Base-by-base conservation (phyloP, 306 rosid genomes). In the Chamaecrista fasciculata region DNA sequence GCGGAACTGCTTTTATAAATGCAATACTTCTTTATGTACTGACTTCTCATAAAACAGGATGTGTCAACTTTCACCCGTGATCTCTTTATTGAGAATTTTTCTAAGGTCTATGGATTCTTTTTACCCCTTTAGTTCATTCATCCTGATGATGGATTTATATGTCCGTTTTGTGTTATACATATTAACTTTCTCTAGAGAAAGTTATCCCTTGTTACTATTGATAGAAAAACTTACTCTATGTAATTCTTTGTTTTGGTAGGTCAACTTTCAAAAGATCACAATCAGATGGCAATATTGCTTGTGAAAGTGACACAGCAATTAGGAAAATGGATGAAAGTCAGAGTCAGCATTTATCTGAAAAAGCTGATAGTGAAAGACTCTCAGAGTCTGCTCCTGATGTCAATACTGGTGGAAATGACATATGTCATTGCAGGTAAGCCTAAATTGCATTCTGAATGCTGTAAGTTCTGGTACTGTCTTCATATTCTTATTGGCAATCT, bases 231-330 rank as follows among this genome's bases (percentile, higher is more conserved):
- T 76, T 33, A 50, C 43, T 14, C 11, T 10, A 11, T 14, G 8
- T 10, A 15, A 11, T 78, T 49, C 73, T 63, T 62, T 69, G 8
- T 25, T 19, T 76, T 42, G 66, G 78, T 73, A 88, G 95, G 84
- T 62, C 75, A 46, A 53, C 64, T 73, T 73, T 88, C 29, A 88
- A 85, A 79, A 81, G 87, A 80, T 86, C 95, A 3, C 80, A 83
- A 8, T 88, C 91, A 4, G 95, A 82, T 69, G 89, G 95, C 71
- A 84, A 82, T 80, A 83, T 88, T 78, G 44, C 57, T 20, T 28
- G 51, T 50, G 80, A 67, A 61, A 78, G 64, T 65, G 89, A 81
- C 29, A 48, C 84, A 4, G 40, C 75, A 72, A 37, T 39, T 46
- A 57, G 61, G 51, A 78, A 40, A 62, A 28, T 66, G 53, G 75